Conservation (phyloP, 176 grass and related monocot genomes). For the Luzula sylvatica region DNA sequence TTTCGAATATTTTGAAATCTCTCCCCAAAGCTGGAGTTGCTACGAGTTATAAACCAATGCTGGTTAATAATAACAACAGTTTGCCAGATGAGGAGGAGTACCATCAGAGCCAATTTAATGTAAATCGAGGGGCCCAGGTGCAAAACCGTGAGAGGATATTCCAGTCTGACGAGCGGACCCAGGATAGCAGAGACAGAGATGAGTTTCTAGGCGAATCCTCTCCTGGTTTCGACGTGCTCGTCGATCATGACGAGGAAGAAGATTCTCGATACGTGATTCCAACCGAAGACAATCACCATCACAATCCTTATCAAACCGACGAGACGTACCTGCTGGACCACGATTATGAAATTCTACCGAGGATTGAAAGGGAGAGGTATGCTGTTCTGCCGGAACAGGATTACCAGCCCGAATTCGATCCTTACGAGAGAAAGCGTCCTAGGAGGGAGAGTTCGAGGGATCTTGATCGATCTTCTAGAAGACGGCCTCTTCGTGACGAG, state of each 20-base stretch:
- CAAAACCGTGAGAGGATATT: constrained; percentile 36
- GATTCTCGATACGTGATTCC: constrained; percentile 51
- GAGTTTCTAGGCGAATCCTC: constrained; percentile 67
- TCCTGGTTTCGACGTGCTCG: constrained; percentile 92
- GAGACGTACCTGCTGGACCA: constrained; percentile 48
- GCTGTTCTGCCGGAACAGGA: constrained; percentile 37
- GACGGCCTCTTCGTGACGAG: constrained; percentile 27
- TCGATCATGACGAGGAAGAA: constrained; percentile 57
- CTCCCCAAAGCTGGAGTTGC: neutral
- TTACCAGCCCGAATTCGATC: constrained; percentile 47
- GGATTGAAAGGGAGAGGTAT: constrained; percentile 21
- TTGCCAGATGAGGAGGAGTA: constrained; percentile 32
- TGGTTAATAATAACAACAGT: constrained; percentile 2
- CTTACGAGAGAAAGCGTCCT: constrained; percentile 43
- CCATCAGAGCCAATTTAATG: constrained; percentile 30
- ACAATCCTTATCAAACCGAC: constrained; percentile 13
- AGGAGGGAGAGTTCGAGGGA: constrained; percentile 43
- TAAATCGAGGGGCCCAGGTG: constrained; percentile 24
- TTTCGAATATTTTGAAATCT: constrained; percentile 2
- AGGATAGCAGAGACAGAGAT: constrained; percentile 62
- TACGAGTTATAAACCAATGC: constrained; percentile 6
- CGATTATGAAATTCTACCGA: constrained; percentile 54
- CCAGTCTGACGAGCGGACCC: constrained; percentile 44
- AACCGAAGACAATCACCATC: constrained; percentile 43
- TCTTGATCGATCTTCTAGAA: constrained; percentile 54